phyloP scores from a whole-genome alignment of 768 basidiomycete genomes.

The Cystofilobasidium capitatum region DNA sequence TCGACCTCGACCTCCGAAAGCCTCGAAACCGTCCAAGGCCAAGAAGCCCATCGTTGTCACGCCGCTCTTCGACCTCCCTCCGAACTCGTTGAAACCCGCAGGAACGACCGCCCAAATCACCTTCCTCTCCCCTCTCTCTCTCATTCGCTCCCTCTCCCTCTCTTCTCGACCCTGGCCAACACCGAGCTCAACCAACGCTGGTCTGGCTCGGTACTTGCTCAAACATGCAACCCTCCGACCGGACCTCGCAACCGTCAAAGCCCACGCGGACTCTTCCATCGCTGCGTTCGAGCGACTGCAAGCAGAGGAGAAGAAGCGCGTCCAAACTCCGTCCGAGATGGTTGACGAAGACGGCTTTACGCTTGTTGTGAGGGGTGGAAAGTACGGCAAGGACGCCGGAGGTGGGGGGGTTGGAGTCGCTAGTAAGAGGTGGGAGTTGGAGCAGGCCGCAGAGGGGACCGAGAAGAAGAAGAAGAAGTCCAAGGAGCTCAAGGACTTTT shows the following conservation, averaged over 20 bases:
- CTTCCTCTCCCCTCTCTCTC: constrained; percentile 62
- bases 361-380: constrained; percentile 81
- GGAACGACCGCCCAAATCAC: constrained; percentile 60
- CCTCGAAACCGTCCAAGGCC: constrained; percentile 27
- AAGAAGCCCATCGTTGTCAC: constrained; percentile 39
- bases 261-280: constrained; percentile 72
- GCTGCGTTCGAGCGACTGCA: constrained; percentile 64
- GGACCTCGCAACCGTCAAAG: constrained; percentile 58
- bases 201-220: constrained; percentile 61
- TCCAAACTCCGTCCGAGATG: constrained; percentile 62
- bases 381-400: constrained; percentile 67
- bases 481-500: constrained; percentile 50
- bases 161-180: constrained; percentile 20
- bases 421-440: constrained; percentile 45
- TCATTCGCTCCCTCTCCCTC: constrained; percentile 52
- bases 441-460: constrained; percentile 48
- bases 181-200: constrained; percentile 50
- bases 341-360: constrained; percentile 94
- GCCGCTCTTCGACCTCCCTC: constrained; percentile 49
- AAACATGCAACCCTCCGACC: constrained; percentile 63
- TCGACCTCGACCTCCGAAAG: constrained; percentile 30
- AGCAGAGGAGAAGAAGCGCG: constrained; percentile 47
- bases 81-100: constrained; percentile 54
- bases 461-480: constrained; percentile 54
- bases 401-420: constrained; percentile 67